These are phyloP conservation scores for Calvatia gigantea DNA, from an alignment of 768 basidiomycete genomes.

Conservation along the genomic window DNA sequence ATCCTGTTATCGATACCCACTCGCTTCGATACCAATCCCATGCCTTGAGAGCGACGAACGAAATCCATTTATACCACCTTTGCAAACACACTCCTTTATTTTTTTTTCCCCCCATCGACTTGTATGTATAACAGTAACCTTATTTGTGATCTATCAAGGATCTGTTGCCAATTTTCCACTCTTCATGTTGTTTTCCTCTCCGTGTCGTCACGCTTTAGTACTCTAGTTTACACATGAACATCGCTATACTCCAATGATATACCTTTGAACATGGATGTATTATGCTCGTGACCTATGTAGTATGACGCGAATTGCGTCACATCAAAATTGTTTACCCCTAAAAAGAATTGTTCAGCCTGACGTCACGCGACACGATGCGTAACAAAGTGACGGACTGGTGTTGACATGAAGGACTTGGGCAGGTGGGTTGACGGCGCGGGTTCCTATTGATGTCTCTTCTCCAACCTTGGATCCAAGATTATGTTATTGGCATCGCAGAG, in stretches of 20 bases:
- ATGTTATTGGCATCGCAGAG: conserved; percentile 49
- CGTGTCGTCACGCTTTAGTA: background rate
- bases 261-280: background rate
- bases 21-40: conserved; percentile 4
- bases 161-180: conserved; percentile 2
- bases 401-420: too few species aligned
- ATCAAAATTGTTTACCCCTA: too few species aligned
- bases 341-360: too few species aligned
- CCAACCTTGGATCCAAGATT: conserved; percentile 54
- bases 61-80: background rate
- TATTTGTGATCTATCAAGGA: conserved; percentile 10
- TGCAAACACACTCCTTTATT: conserved; percentile 11
- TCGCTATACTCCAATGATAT: conserved; percentile 1
- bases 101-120: background rate
- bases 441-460: conserved; percentile 18
- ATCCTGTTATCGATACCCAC: conserved; percentile 1
- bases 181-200: background rate
- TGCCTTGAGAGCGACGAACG: background rate
- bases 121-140: conserved; percentile 11
- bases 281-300: too few species aligned
- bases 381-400: conserved; percentile 1
- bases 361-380: conserved; percentile 9
- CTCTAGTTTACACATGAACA: background rate
- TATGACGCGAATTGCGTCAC: too few species aligned
- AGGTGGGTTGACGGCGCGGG: too few species aligned